Evolutionary conservation across 768 basidiomycete species (phyloP).

Genomic region (Amanita rubescens): DNA sequence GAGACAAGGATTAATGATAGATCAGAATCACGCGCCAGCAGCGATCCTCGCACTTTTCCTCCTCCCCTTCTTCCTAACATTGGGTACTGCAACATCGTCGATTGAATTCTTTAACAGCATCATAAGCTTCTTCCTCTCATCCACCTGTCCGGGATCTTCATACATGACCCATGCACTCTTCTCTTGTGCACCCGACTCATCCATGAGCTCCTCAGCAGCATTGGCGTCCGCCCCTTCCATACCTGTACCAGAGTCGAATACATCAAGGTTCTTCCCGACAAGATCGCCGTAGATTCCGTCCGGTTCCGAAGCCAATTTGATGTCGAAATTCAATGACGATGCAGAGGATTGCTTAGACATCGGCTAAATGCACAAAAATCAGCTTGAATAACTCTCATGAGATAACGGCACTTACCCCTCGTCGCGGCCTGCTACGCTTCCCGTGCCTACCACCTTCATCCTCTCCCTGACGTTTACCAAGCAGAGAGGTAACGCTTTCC

Average conservation of each 20-base stretch:
- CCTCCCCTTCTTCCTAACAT: not conserved
- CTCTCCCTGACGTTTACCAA: conserved; percentile 59
- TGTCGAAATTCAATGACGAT: conserved; percentile 16
- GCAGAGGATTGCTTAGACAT: conserved; percentile 32
- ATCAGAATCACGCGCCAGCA: not conserved
- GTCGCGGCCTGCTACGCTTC: conserved; percentile 30
- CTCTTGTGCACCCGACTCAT: conserved; percentile 23
- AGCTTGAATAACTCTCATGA: not conserved
- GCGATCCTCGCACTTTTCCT: conserved; percentile 1
- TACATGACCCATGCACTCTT: conserved; percentile 54
- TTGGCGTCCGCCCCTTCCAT: not conserved
- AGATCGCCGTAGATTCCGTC: conserved; percentile 14
- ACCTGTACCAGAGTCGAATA: conserved; percentile 21
- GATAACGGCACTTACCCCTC: conserved; percentile 14
- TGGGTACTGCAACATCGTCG: not conserved
- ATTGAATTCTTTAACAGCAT: conserved; percentile 34
- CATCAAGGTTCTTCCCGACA: conserved; percentile 19
- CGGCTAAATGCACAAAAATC: conserved; percentile 18
- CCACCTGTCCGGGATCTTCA: conserved; percentile 58
- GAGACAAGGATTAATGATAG: not conserved
- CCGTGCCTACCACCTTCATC: conserved; percentile 25
- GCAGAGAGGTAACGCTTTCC: conserved; percentile 58
- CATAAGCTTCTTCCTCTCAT: conserved; percentile 53
- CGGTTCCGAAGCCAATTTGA: conserved; percentile 12
- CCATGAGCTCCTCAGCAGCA: not conserved